These are phyloP conservation scores for Mimosa pudica DNA, from an alignment of 306 rosid genomes.

Conservation along the genomic window DNA sequence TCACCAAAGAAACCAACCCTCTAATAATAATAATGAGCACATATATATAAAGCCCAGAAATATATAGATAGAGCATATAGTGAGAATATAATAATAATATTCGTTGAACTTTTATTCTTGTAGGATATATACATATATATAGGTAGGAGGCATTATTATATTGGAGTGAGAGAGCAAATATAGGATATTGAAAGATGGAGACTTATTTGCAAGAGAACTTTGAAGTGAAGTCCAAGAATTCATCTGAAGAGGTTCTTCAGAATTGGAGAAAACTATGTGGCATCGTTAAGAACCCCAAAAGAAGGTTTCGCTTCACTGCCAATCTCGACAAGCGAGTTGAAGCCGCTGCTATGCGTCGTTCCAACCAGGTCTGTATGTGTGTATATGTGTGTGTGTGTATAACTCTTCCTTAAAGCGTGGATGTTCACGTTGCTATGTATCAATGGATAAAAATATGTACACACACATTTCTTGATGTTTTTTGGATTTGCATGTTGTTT, in stretches of 20 bases:
- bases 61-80: no score
- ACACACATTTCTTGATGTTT: neutral
- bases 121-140: neutral
- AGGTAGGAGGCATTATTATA: neutral
- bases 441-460: neutral
- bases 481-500: neutral
- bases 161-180: neutral
- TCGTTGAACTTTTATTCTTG: neutral
- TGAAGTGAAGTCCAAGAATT: slow-evolving; percentile 69
- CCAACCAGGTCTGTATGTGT: slow-evolving; percentile 60
- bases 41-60: neutral
- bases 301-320: slow-evolving; percentile 90
- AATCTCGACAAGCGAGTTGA: slow-evolving; percentile 73
- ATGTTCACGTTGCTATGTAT: slow-evolving; percentile 35
- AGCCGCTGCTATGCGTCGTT: slow-evolving; percentile 91
- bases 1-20: neutral
- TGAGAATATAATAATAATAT: neutral
- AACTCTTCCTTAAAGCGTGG: no score
- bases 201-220: slow-evolving; percentile 72
- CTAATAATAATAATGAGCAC: neutral
- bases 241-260: slow-evolving; percentile 69
- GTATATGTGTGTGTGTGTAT: no score
- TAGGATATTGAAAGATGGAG: slow-evolving; percentile 53
- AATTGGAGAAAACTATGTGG: slow-evolving; percentile 85
- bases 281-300: slow-evolving; percentile 77